Base-by-base conservation (phyloP, 148 eudicot genomes). In the Pouteria glomerata region DNA sequence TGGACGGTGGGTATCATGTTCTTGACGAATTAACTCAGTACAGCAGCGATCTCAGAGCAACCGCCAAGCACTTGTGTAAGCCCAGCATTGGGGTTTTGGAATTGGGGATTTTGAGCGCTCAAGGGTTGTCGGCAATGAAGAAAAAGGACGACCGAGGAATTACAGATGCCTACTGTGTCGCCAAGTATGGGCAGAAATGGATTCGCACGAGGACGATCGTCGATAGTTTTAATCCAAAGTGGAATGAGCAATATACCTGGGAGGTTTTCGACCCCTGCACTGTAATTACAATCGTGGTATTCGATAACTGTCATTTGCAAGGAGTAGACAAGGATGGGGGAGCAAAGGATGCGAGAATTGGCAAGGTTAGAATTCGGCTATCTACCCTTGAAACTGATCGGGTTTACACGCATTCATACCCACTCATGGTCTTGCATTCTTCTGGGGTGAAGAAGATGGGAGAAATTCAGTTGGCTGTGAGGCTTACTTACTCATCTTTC, bases 111-210 rank as follows among this genome's bases (percentile, higher is more conserved):
- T 27, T 71, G 56, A 71, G 74, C 24, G 66, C 74, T 57, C 41
- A 42, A 27, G 74, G 74, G 2, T 30, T 71, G 23, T 26, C 61
- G 8, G n/a, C 53, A 5, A 71, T 71, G 74, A 59, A 71, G 41
- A 67, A 23, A n/a, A 67, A 50, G 26, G 66, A 71, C 39, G 62
- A 48, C 21, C 56, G 74, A 0, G 74, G 37, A 3, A 41, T 66
- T 1, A 59, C 66, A 5, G 66, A 59, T n/a, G 66, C 74, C 1
- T 58, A 57, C 45, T 71, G 74, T 29, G 74, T 71, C 19, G 74
- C 74, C 24, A 71, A 71, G 55, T 71, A 71, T 5, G 74, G 74
- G 4, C 74, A 59, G 27, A 71, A 71, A 59, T 71, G 74, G 74
- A 31, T 71, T 29, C 74, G 74, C 7, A 71, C 74, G 10, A 58